phyloP scores from a whole-genome alignment of 2,329 filamentous ascomycete species.

The Aspergillus sp. region DNA sequence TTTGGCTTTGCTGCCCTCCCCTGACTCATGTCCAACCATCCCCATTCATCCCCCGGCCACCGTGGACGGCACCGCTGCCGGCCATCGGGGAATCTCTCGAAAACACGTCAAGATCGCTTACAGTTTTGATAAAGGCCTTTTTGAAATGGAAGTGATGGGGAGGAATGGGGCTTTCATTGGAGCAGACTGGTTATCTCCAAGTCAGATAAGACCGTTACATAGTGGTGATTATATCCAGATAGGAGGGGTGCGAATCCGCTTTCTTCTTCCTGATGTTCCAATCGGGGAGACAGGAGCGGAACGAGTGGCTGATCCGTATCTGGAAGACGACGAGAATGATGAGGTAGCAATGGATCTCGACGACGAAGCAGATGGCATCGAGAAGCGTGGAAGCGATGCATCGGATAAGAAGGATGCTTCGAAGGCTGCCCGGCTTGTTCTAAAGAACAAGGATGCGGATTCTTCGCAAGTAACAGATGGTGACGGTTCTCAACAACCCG shows the following conservation, averaged over 20 bases:
- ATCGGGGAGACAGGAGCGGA: slow-evolving; percentile 43
- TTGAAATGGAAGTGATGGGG: slow-evolving; percentile 53
- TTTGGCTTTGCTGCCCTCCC: slow-evolving; percentile 42
- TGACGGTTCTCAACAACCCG: slow-evolving; percentile 33
- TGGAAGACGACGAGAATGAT: slow-evolving; percentile 25
- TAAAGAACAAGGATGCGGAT: slow-evolving; percentile 24
- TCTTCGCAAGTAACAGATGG: slow-evolving; percentile 19
- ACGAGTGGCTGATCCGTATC: slow-evolving; percentile 35
- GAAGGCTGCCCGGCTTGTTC: slow-evolving; percentile 20
- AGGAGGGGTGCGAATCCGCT: slow-evolving; percentile 49
- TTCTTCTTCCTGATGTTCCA: slow-evolving; percentile 47
- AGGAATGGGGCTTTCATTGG: slow-evolving; percentile 52
- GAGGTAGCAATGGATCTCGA: slow-evolving; percentile 34
- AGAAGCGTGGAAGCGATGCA: slow-evolving; percentile 18
- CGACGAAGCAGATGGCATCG: slow-evolving; percentile 29
- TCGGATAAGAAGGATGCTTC: slow-evolving; percentile 20
- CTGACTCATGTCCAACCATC: slow-evolving; percentile 48
- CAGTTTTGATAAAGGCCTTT: slow-evolving; percentile 49
- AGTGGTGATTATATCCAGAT: slow-evolving; percentile 54
- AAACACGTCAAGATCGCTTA: slow-evolving; percentile 55
- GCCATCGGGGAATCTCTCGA: slow-evolving; percentile 53
- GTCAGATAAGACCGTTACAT: slow-evolving; percentile 42
- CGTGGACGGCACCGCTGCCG: slow-evolving; percentile 37
- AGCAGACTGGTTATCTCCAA: slow-evolving; percentile 41
- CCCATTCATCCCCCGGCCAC: slow-evolving; percentile 51